Evolutionary conservation across 2,329 filamentous ascomycete genomes (phyloP), one percentile per base, ranked within the genome.

Genomic region (Penicillium sp.): DNA sequence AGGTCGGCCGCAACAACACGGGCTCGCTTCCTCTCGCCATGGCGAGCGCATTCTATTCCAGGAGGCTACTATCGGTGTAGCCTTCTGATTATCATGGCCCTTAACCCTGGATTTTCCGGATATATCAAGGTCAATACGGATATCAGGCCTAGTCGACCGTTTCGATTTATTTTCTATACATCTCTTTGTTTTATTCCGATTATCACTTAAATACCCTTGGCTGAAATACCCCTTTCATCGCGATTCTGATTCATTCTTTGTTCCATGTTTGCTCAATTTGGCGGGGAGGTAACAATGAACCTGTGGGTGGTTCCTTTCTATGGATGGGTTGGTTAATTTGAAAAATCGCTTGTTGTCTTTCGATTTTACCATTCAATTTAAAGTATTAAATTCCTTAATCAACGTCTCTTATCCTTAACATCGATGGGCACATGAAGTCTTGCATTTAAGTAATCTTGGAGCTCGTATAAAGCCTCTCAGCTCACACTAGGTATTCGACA

Each of bases 1-100:
- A 49, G 53, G 56, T 26, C 60, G 57, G 23, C 58, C 62, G 20
- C 62, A 65, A n/a, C 62, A 61, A 26, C 37, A 57, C 42, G 41
- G 42, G 8, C 31, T 51, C 3, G 26, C 49, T 15, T 43, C 49
- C 5, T 55, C 20, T 40, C 26, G 31, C 12, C 46, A 40, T 40
- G 46, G 25, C 2, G 31, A 49, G 12, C 31, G 33, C 1, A 7
- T 26, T 31, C 1, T 40, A n/a, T 26, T 49, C 14, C 23, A 18
- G 7, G 46, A 49, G 8, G 20, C 46, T 27, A 18, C 31, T 12
- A 49, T 49, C 8, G 46, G 46, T 26, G 33, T 49, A 9, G 46
- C 46, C 12, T 49, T 49, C 33, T 49, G 20, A 40, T 35, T 14
- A 15, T n/a, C 4, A 18, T 27, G 25, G 14, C 6, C 12, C 20